These are phyloP conservation scores for Medicago lupulina DNA, from an alignment of 306 rosid genomes.

Conservation along the genomic window DNA sequence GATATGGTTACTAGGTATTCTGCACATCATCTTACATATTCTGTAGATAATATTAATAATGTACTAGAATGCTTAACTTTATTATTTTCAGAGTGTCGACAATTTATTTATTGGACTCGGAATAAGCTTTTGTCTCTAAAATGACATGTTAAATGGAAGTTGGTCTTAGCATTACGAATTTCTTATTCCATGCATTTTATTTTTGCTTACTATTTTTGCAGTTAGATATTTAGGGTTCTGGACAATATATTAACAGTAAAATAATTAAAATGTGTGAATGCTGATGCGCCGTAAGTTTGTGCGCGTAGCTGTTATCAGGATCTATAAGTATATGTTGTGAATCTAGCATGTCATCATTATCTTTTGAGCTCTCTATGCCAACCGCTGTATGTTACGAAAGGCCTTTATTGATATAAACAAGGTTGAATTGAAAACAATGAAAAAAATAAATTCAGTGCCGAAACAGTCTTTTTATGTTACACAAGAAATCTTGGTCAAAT, in stretches of 20 bases:
- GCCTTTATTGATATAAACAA: conserved; percentile 22
- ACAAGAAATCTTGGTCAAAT: conserved; percentile 13
- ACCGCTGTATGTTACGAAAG: not conserved
- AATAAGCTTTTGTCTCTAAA: conserved; percentile 35
- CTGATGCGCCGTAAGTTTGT: conserved; percentile 35
- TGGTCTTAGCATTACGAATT: not conserved
- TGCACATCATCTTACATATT: conserved; percentile 29
- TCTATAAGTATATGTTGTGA: conserved; percentile 14
- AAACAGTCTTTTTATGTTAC: conserved; percentile 13
- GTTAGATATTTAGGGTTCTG: conserved; percentile 27
- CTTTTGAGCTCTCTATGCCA: conserved; percentile 20
- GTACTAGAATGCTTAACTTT: conserved; percentile 33
- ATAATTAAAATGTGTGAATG: conserved; percentile 30
- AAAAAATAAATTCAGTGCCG: conserved; percentile 1
- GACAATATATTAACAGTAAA: conserved; percentile 18
- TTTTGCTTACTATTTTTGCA: conserved; percentile 19
- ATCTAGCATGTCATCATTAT: conserved; percentile 24
- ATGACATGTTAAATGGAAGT: conserved; percentile 28
- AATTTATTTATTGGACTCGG: conserved; percentile 11
- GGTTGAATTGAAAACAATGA: conserved; percentile 25
- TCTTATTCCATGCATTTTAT: not conserved
- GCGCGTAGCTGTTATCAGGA: not conserved
- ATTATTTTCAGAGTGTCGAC: conserved; percentile 20
- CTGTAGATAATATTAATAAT: conserved; percentile 26
- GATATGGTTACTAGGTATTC: conserved; percentile 79